Conservation (phyloP, 2,329 filamentous ascomycete genomes). For the Diplodia sapinea region DNA sequence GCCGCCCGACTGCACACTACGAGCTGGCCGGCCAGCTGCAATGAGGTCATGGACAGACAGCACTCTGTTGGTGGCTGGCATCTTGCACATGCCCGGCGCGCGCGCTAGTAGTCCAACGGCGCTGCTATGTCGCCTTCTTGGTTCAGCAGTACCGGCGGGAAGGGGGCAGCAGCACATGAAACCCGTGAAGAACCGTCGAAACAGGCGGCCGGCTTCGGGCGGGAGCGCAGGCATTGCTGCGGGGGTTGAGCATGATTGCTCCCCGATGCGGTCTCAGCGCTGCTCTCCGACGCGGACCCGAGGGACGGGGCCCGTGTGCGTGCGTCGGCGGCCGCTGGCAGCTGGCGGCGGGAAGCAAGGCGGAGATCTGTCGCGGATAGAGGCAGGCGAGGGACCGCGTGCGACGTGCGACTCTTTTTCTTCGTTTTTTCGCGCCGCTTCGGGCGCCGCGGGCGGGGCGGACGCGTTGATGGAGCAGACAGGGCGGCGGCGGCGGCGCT, state of each 20-base stretch:
- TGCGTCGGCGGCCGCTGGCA: slow-evolving; percentile 2
- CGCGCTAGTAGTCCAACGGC: slow-evolving; percentile 13
- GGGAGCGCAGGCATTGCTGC: slow-evolving; percentile 24
- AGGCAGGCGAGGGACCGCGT: slow-evolving; percentile 23
- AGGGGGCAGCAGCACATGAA: not conserved
- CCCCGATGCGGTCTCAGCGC: slow-evolving; percentile 1
- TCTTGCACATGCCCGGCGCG: slow-evolving; percentile 1
- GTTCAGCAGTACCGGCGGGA: not conserved
- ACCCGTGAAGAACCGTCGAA: not conserved
- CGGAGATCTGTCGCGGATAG: slow-evolving; percentile 27
- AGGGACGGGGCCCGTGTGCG: slow-evolving; percentile 7
- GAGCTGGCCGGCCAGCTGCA: not conserved
- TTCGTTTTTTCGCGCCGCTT: not conserved
- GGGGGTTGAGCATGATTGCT: slow-evolving; percentile 14
- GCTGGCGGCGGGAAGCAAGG: slow-evolving; percentile 23
- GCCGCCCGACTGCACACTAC: slow-evolving; percentile 3
- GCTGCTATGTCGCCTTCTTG: not conserved
- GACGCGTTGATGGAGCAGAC: not conserved
- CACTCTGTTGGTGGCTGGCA: slow-evolving; percentile 16
- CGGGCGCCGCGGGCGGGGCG: slow-evolving; percentile 13
- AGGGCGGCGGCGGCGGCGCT: slow-evolving; percentile 10
- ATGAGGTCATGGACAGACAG: slow-evolving; percentile 12
- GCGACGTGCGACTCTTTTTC: slow-evolving; percentile 8
- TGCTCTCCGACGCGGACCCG: slow-evolving; percentile 23
- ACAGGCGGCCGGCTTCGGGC: slow-evolving; percentile 8